A percentile compares a stretch with the other conserved stretches of the same genome.
These are phyloP conservation scores for Candida krabiensis DNA, from an alignment of 805 yeast genomes.

Conservation along the genomic window DNA sequence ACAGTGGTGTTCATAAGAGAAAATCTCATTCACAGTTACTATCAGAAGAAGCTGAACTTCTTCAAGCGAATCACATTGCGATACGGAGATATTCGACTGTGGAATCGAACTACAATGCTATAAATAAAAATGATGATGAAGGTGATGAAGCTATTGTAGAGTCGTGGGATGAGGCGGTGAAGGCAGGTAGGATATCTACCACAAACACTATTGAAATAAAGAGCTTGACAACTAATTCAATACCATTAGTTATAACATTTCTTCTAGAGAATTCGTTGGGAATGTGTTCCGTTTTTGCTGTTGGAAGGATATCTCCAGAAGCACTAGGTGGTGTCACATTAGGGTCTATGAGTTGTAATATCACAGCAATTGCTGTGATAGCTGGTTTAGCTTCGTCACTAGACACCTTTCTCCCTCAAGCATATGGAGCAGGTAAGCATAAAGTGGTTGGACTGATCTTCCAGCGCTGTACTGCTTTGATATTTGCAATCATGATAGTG, in stretches of 20 bases:
- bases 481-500: slow-evolving; percentile 51
- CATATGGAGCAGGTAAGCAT: slow-evolving; percentile 67
- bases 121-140: slow-evolving; percentile 8
- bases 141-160: slow-evolving; percentile 28
- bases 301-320: slow-evolving; percentile 68
- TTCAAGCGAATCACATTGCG: slow-evolving; percentile 28
- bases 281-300: slow-evolving; percentile 75
- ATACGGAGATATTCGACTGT: slow-evolving; percentile 20
- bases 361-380: slow-evolving; percentile 70
- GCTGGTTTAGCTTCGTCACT: slow-evolving; percentile 79
- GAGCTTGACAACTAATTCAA: slow-evolving; percentile 41
- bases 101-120: slow-evolving; percentile 8
- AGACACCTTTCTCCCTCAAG: slow-evolving; percentile 78
- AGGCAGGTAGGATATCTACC: slow-evolving; percentile 45
- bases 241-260: slow-evolving; percentile 67
- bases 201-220: slow-evolving; percentile 37
- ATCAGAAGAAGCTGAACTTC: slow-evolving; percentile 30
- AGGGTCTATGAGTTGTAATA: slow-evolving; percentile 77
- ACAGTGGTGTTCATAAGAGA: slow-evolving; percentile 1
- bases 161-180: slow-evolving; percentile 35
- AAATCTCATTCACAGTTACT: slow-evolving; percentile 15
- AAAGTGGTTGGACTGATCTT: slow-evolving; percentile 67
- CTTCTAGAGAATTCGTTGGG: slow-evolving; percentile 70
- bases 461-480: slow-evolving; percentile 62
- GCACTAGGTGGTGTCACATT: slow-evolving; percentile 76